phyloP scores from a whole-genome alignment of 1,139 yeast species.

The Petasospora rhodanensis region DNA sequence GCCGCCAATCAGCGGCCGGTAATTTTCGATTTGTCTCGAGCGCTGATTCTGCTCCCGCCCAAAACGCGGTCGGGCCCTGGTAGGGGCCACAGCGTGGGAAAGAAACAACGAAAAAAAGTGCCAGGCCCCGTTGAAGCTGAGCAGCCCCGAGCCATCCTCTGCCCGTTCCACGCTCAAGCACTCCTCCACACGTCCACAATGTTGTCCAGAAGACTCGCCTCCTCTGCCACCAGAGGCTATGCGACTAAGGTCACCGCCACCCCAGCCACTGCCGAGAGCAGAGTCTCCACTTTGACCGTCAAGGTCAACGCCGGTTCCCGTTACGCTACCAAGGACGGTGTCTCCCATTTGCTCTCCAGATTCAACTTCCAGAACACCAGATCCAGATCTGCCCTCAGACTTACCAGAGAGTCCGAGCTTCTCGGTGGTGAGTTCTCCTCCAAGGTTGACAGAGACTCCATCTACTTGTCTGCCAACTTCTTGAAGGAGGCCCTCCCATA shows the following conservation, averaged over 20 bases:
- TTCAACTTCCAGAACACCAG: slow-evolving; percentile 82
- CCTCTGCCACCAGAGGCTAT: slow-evolving; percentile 28
- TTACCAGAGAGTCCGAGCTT: slow-evolving; percentile 91
- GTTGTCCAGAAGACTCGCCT: slow-evolving; percentile 27
- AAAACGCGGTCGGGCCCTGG: slow-evolving; percentile 1
- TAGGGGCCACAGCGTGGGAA: slow-evolving; percentile 6
- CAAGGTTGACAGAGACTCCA: slow-evolving; percentile 74
- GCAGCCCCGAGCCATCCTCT: too few relatives aligned
- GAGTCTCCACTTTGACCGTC: slow-evolving; percentile 71
- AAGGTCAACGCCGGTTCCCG: slow-evolving; percentile 88
- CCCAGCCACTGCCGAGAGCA: slow-evolving; percentile 40
- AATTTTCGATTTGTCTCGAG: slow-evolving; percentile 13
- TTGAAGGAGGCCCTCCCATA: slow-evolving; percentile 86
- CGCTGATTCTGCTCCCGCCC: neutral
- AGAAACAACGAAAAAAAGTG: slow-evolving; percentile 2
- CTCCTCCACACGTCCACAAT: slow-evolving; percentile 9
- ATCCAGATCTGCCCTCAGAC: slow-evolving; percentile 82
- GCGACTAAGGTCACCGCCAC: slow-evolving; percentile 41
- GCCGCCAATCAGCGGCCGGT: slow-evolving; percentile 9
- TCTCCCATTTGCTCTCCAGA: slow-evolving; percentile 80
- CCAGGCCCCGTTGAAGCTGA: too few relatives aligned
- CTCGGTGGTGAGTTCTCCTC: slow-evolving; percentile 80
- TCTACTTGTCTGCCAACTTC: slow-evolving; percentile 76
- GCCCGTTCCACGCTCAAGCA: too few relatives aligned
- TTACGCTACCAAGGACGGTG: slow-evolving; percentile 69